phyloP scores from a whole-genome alignment of 78 protist species.

The Dictyostelium capitatum region DNA sequence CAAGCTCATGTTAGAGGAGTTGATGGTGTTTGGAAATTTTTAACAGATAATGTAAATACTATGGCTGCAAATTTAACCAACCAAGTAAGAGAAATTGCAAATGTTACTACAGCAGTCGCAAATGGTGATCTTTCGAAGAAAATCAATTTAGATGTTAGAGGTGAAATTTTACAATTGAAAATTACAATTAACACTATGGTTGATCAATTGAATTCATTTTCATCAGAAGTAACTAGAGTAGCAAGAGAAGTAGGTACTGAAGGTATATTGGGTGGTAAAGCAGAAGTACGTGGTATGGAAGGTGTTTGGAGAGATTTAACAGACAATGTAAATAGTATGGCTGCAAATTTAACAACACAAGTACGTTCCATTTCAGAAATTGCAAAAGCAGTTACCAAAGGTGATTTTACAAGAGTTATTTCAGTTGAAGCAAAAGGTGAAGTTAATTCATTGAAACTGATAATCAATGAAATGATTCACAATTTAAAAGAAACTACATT shows the following conservation, averaged over 20 bases:
- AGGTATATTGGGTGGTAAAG: slow-evolving; percentile 86
- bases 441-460: slow-evolving; percentile 59
- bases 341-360: slow-evolving; percentile 82
- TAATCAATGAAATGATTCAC: slow-evolving; percentile 82
- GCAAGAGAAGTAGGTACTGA: slow-evolving; percentile 86
- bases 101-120: slow-evolving; percentile 60
- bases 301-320: slow-evolving; percentile 87
- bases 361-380: slow-evolving; percentile 84
- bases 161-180: slow-evolving; percentile 67
- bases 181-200: slow-evolving; percentile 77
- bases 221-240: slow-evolving; percentile 73
- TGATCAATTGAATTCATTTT: slow-evolving; percentile 52
- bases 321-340: slow-evolving; percentile 85
- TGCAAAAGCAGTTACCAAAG: slow-evolving; percentile 81
- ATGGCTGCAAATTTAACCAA: slow-evolving; percentile 75
- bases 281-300: slow-evolving; percentile 71
- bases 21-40: slow-evolving; percentile 77
- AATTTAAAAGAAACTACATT: slow-evolving; percentile 74
- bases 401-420: slow-evolving; percentile 84
- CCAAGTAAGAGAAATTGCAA: slow-evolving; percentile 72
- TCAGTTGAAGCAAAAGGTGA: slow-evolving; percentile 86
- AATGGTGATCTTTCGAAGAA: slow-evolving; percentile 70
- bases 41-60: slow-evolving; percentile 79
- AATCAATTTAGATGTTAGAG: slow-evolving; percentile 48
- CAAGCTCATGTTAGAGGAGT: slow-evolving; percentile 71